Evolutionary conservation across 2,329 filamentous ascomycete genomes (phyloP), one percentile per base, ranked within the genome.

Genomic region (Lecanicillium sp.): DNA sequence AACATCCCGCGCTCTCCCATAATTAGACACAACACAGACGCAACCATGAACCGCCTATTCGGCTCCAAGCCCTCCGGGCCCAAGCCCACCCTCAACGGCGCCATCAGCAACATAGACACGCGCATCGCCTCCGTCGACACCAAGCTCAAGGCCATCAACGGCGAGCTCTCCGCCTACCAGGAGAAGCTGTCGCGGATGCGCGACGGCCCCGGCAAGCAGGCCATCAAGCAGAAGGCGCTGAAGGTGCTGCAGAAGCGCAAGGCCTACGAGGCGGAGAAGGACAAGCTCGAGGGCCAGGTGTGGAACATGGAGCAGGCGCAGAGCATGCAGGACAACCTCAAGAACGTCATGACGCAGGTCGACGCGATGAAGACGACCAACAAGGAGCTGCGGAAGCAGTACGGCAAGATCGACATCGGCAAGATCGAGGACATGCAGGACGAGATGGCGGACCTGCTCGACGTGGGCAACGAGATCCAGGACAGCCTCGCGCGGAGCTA

Each of bases 231-330:
- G 62, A 96, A 96, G 63, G 91, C 91, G 2, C 84, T 95, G 60
- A 95, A 95, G 61, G 83, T 97, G 10, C 83, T 97, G 2, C 89
- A 95, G 70, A 86, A 90, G 51, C 86, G 91, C 58, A 95, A 95
- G 65, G 85, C 90, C 68, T 95, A 95, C 80, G 93, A 98, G 70
- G 77, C 81, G 3, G 90, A 96, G 69, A 88, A 91, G 55, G 90
- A 96, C 61, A 90, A 97, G 70, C 82, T 97, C 46, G 87, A 95
- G 69, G 79, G 85, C 55, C 93, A 98, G 70, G 88, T 88, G 19
- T 97, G 90, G 90, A 97, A 97, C 71, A 96, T 98, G 90, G 90
- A 97, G 71, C 90, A 96, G 70, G 90, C 91, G 3, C 86, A 87
- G 64, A 94, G 90, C 78, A 96, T 97, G 91, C 90, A 95, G 72